Percentiles rank a stretch among this genome's conserved stretches.
Conservation (phyloP, 2,329 filamentous ascomycete species). For the Blumeriella jaapii region DNA sequence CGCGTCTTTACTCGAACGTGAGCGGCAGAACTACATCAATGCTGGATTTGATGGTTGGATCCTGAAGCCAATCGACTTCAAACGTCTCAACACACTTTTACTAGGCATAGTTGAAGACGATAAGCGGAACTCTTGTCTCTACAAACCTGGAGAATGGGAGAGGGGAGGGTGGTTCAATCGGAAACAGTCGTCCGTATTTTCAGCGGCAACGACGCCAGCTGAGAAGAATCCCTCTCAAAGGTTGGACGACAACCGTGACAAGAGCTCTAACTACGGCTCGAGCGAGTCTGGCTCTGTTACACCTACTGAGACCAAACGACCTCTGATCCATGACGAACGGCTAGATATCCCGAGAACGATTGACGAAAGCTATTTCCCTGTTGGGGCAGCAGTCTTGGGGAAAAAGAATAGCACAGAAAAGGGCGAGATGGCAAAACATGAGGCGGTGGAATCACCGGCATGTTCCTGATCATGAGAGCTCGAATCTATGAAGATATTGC, state of each 20-base stretch:
- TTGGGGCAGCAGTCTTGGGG: neutral
- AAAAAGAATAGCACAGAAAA: neutral
- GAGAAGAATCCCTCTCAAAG: constrained; percentile 1
- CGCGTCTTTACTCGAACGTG: constrained; percentile 63
- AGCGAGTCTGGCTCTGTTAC: constrained; percentile 14
- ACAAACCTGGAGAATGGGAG: constrained; percentile 66
- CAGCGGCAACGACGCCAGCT: constrained; percentile 5
- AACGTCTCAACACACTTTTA: constrained; percentile 57
- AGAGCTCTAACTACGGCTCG: constrained; percentile 3
- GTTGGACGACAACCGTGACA: neutral
- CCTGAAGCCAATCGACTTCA: constrained; percentile 76
- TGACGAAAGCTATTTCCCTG: constrained; percentile 3
- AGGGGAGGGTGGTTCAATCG: constrained; percentile 67
- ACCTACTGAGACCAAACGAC: constrained; percentile 2
- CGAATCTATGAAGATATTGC: too few species aligned
- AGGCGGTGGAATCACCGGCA: neutral
- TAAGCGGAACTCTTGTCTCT: constrained; percentile 50
- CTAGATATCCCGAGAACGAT: constrained; percentile 1
- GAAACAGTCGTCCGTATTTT: constrained; percentile 4
- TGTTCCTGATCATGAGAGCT: neutral
- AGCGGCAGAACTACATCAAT: constrained; percentile 57
- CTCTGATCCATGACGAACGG: constrained; percentile 13
- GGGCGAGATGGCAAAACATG: neutral
- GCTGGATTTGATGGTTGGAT: constrained; percentile 88
- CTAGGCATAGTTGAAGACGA: constrained; percentile 53